phyloP scores from a whole-genome alignment of 1,284 basidiomycete genomes.

The Microbotryum intermedium region DNA sequence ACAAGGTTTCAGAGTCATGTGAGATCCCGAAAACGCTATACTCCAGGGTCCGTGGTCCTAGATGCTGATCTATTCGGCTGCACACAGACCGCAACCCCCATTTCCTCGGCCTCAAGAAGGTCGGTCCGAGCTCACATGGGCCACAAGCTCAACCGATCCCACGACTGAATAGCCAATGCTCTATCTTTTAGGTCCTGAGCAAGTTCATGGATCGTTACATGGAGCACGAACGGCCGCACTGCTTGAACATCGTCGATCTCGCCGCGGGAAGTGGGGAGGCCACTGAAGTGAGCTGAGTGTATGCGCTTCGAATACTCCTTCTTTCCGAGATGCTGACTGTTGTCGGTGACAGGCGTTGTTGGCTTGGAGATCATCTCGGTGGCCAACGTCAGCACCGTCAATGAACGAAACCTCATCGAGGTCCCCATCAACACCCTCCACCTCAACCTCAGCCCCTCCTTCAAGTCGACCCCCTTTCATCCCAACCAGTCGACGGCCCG shows the following conservation, averaged over 20 bases:
- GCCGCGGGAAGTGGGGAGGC: slow-evolving; percentile 44
- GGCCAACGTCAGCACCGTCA: background rate
- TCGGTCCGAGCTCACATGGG: slow-evolving; percentile 50
- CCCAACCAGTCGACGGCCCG: background rate
- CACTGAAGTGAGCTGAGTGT: slow-evolving; percentile 36
- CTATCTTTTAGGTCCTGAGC: slow-evolving; percentile 28
- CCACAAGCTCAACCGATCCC: slow-evolving; percentile 32
- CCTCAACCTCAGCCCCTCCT: background rate
- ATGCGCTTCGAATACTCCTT: background rate
- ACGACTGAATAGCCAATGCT: background rate
- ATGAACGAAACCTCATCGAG: background rate
- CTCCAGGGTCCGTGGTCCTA: background rate
- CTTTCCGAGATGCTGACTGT: background rate
- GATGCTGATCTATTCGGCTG: background rate
- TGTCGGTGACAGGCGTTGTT: slow-evolving; percentile 6
- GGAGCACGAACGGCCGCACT: slow-evolving; percentile 37
- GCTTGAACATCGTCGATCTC: slow-evolving; percentile 45
- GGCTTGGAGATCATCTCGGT: slow-evolving; percentile 17
- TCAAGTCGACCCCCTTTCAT: background rate
- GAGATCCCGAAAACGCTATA: background rate
- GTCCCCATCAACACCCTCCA: background rate
- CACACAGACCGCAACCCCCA: slow-evolving; percentile 56
- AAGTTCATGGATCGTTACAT: slow-evolving; percentile 43
- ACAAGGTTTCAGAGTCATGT: slow-evolving; percentile 22
- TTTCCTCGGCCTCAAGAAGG: slow-evolving; percentile 56